Base-by-base conservation (phyloP, 1,284 basidiomycete species). In the Pyrrhoderma noxium region DNA sequence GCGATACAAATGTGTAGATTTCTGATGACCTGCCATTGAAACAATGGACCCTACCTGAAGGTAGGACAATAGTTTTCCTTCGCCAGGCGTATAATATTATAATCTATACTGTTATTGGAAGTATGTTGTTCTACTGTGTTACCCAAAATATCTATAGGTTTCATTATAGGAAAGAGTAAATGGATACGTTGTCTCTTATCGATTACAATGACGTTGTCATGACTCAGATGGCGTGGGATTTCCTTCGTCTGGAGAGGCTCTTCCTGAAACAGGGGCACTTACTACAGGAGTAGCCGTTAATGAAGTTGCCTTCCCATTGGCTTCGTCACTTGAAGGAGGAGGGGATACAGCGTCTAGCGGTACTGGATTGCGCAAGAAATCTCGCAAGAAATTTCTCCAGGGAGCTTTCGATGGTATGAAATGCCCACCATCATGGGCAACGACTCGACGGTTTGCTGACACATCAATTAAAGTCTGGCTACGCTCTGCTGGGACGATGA, bases 401-500 rank as follows among this genome's bases (percentile, higher is more conserved):
- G 69, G 75, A 2, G 75, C 76, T 57, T 84, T 87, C 5, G 79
- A 82, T 0, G 88, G 88, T 2, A 90, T 79, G 58, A 89, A 89
- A 61, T 91, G 89, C 88, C 88, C 89, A 51, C 88, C 88, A 35
- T 80, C 77, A 55, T 91, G 88, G 59, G 76, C 75, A 61, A 86
- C 86, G 3, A 90, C 72, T 9, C 87, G 74, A 39, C 60, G 53
- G 19, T 79, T 75, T 0, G 62, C 62, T 27, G 86, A 85, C 3
- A 78, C 70, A 1, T 76, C 73, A 7, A 88, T 65, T 14, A 94
- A 67, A 8, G 70, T 67, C 57, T 74, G 73, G 2, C 85, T 77
- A 21, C 87, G 72, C 61, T 89, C 90, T 58, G 80, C 79, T 2
- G 80, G 68, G 2, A 95, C 87, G 36, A 95, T 76, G 11, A 90